Percentiles rank a stretch among this genome's conserved stretches.
These are phyloP conservation scores for Paraleonurus japonicus DNA, from an alignment of 257 asterid genomes.

Conservation along the genomic window DNA sequence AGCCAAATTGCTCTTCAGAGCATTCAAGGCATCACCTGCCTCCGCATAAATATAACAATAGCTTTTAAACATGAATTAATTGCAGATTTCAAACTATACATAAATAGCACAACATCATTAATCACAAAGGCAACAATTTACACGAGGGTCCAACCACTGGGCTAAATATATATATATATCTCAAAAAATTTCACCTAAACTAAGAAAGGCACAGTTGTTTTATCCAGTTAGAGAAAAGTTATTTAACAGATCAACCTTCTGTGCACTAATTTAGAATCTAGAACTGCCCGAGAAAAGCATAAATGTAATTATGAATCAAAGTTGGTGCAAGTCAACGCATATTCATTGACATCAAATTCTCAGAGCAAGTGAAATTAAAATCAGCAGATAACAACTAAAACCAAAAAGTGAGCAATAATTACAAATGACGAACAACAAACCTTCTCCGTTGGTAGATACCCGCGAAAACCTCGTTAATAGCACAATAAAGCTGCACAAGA, in stretches of 20 bases:
- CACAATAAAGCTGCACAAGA: constrained; percentile 47
- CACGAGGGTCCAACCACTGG: background rate
- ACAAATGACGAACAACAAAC: constrained; percentile 34
- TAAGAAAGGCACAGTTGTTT: background rate
- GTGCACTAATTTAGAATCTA: background rate
- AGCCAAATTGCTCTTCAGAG: constrained; percentile 65
- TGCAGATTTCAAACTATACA: background rate
- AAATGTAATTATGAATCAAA: constrained; percentile 1
- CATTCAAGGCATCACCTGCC: constrained; percentile 96
- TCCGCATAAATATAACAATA: constrained; percentile 17
- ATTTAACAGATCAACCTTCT: background rate
- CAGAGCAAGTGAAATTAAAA: constrained; percentile 6
- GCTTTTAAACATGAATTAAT: background rate
- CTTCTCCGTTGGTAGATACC: constrained; percentile 80
- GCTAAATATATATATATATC: background rate
- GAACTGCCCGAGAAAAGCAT: background rate
- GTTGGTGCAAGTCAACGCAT: constrained; percentile 32
- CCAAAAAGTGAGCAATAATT: background rate
- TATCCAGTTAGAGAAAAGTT: background rate
- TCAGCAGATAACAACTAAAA: background rate
- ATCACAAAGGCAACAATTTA: background rate
- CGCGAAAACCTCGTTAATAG: constrained; percentile 38
- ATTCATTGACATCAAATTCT: constrained; percentile 23
- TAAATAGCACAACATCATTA: background rate
- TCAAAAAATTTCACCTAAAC: background rate